Percentiles rank a stretch among this genome's conserved stretches.
These are phyloP conservation scores for Cucurbitaria berberidis DNA, from an alignment of 2,329 filamentous ascomycete species.

Conservation along the genomic window DNA sequence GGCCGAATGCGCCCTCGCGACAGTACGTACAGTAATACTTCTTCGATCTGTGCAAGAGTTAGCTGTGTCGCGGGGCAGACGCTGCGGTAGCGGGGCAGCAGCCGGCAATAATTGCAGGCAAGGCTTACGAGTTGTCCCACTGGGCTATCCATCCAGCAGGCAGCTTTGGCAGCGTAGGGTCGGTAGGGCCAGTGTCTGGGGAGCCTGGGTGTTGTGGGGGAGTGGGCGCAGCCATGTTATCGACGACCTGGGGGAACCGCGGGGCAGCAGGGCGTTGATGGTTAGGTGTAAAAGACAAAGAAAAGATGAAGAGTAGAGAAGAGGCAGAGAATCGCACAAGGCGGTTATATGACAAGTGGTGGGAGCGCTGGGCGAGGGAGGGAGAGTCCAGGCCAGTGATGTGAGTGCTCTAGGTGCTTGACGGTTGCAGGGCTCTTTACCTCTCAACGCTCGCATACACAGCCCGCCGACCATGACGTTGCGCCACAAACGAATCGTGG, in stretches of 20 bases:
- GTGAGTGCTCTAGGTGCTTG: constrained; percentile 20
- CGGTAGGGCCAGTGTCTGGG: constrained; percentile 49
- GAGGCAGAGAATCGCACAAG: constrained; percentile 15
- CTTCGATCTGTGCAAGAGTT: constrained; percentile 39
- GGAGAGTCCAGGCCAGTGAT: constrained; percentile 25
- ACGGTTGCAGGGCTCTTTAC: background rate
- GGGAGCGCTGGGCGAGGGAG: constrained; percentile 26
- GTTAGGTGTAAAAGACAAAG: background rate
- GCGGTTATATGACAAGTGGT: constrained; percentile 29
- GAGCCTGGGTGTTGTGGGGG: constrained; percentile 45
- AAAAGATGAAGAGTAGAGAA: background rate
- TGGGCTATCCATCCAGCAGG: constrained; percentile 51
- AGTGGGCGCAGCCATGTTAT: constrained; percentile 44
- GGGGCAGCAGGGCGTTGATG: constrained; percentile 2
- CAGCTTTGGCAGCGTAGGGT: constrained; percentile 46
- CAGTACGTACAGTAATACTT: constrained; percentile 48
- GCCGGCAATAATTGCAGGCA: background rate
- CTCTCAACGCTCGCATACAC: background rate
- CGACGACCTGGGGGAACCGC: constrained; percentile 9
- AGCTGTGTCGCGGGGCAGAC: constrained; percentile 19
- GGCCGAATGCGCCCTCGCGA: background rate
- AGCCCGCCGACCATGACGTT: background rate
- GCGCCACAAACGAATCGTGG: background rate
- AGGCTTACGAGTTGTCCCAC: constrained; percentile 48
- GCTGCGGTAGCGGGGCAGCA: constrained; percentile 22